These are phyloP conservation scores for Silene latifolia DNA, from an alignment of 148 eudicot genomes.

Conservation along the genomic window DNA sequence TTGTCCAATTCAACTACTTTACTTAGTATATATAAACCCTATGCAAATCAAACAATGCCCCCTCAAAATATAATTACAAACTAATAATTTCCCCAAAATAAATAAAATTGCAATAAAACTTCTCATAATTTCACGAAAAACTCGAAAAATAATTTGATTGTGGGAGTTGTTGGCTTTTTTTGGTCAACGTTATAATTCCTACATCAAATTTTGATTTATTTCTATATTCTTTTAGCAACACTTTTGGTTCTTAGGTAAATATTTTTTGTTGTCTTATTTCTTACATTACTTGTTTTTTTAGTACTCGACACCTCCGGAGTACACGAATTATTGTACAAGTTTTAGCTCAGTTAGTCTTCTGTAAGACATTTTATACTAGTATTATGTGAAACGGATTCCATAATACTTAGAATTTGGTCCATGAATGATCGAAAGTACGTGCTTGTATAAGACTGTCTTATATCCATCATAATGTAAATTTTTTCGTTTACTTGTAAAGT, in stretches of 20 bases:
- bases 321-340: background rate
- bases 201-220: background rate
- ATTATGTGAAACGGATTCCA: no score
- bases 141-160: background rate
- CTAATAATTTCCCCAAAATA: background rate
- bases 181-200: background rate
- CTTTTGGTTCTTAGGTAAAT: background rate
- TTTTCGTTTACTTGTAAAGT: no score
- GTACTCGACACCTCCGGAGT: no score
- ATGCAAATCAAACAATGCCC: background rate
- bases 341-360: background rate
- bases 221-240: background rate
- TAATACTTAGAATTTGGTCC: no score
- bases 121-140: background rate
- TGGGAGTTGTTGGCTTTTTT: background rate
- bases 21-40: background rate
- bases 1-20: background rate
- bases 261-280: no score
- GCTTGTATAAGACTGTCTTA: no score
- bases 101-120: no score
- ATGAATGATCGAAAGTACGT: no score
- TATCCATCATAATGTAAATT: no score
- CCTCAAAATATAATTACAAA: background rate
- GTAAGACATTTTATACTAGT: no score
- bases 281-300: background rate